phyloP scores from a whole-genome alignment of 495 filamentous ascomycete species.

The Penicillium crystallinum region DNA sequence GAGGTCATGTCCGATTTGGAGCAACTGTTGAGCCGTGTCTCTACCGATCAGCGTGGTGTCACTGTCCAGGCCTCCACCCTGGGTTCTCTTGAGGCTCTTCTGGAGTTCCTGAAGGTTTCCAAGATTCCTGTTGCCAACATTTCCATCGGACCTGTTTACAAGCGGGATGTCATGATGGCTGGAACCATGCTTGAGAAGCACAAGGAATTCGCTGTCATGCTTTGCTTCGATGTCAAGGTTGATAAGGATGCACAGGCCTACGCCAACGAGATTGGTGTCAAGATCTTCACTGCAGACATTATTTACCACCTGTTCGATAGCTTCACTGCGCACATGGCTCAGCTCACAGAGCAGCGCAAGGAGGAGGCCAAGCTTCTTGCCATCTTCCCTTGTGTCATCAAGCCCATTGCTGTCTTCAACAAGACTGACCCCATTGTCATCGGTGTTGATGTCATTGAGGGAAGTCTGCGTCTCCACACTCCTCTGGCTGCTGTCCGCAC shows the following conservation, averaged over 20 bases:
- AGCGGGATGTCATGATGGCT: conserved; percentile 96
- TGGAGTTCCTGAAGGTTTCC: conserved; percentile 89
- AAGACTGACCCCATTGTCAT: conserved; percentile 96
- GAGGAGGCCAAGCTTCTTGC: conserved; percentile 92
- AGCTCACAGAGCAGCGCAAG: conserved; percentile 82
- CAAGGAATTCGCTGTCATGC: conserved; percentile 95
- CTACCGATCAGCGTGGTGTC: conserved; percentile 87
- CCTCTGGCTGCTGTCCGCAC: conserved; percentile 80
- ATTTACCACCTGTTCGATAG: conserved; percentile 98
- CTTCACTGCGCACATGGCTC: conserved; percentile 90
- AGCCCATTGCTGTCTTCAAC: conserved; percentile 92
- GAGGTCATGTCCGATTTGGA: conserved; percentile 96
- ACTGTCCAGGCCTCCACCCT: conserved; percentile 96
- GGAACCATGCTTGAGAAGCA: conserved; percentile 96
- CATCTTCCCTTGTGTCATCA: conserved; percentile 92
- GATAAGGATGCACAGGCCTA: conserved; percentile 93
- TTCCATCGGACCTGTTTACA: conserved; percentile 95
- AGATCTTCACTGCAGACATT: conserved; percentile 98
- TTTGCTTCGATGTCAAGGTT: conserved; percentile 99
- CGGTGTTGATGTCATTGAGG: conserved; percentile 91
- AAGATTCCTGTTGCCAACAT: conserved; percentile 98
- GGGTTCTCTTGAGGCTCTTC: conserved; percentile 90
- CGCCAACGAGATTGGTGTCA: conserved; percentile 91
- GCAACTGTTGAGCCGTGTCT: conserved; percentile 81
- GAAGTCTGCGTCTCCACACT: conserved; percentile 76